phyloP scores from a whole-genome alignment of 2,329 filamentous ascomycete genomes.

The Talaromyces verruculosus region DNA sequence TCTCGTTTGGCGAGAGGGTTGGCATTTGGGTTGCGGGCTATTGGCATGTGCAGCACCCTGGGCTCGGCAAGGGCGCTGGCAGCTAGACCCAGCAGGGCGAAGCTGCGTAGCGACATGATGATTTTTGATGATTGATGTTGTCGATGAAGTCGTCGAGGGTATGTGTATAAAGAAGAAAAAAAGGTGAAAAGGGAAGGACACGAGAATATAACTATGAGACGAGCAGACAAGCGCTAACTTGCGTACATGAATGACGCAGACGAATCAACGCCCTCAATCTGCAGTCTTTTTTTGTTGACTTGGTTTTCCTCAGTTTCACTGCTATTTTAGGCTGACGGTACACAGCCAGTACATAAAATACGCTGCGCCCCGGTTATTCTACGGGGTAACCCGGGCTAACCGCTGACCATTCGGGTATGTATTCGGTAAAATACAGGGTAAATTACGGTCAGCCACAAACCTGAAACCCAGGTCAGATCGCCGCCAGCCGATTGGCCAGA shows the following conservation, averaged over 20 bases:
- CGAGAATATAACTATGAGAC: slow-evolving; percentile 6
- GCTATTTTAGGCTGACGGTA: neutral
- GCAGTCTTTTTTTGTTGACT: neutral
- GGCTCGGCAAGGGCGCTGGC: slow-evolving; percentile 20
- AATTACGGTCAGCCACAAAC: neutral
- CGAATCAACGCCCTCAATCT: slow-evolving; percentile 3
- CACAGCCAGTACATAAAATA: neutral
- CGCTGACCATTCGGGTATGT: neutral
- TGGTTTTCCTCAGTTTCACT: neutral
- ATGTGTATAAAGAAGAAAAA: neutral
- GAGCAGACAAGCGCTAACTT: neutral
- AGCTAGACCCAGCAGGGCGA: slow-evolving; percentile 14
- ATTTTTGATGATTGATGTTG: neutral
- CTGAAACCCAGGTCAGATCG: neutral
- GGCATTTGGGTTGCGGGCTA: slow-evolving; percentile 10
- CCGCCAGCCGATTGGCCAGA: neutral
- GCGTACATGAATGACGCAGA: slow-evolving; percentile 9
- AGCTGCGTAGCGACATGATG: slow-evolving; percentile 10
- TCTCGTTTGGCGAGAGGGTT: slow-evolving; percentile 16
- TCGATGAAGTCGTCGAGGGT: neutral
- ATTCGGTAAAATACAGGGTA: neutral
- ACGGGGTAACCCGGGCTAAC: neutral
- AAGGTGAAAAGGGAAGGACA: neutral
- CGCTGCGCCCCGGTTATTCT: neutral
- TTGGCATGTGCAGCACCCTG: slow-evolving; percentile 19